phyloP scores from a whole-genome alignment of 2,329 filamentous ascomycete genomes.

The Penicillium psychrosexuale region DNA sequence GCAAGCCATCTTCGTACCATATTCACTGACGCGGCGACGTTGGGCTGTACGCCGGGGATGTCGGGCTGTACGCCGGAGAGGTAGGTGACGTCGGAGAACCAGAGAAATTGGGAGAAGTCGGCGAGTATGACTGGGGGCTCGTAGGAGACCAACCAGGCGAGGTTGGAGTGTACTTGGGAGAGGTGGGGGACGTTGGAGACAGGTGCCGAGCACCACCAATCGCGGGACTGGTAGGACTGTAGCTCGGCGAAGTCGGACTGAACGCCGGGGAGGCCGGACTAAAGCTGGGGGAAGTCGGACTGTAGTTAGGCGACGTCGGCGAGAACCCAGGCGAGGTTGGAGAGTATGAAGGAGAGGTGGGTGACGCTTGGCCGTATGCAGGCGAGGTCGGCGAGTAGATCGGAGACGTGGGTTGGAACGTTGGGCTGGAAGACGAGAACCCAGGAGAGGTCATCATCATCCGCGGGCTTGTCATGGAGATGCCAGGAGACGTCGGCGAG shows the following conservation, averaged over 20 bases:
- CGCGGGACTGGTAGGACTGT: constrained; percentile 55
- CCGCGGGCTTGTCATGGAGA: constrained; percentile 55
- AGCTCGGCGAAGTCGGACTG: constrained; percentile 58
- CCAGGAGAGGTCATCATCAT: constrained; percentile 57
- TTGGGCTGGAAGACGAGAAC: constrained; percentile 54
- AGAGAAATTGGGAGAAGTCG: constrained; percentile 49
- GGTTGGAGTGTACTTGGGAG: constrained; percentile 55
- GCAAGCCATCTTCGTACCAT: constrained; percentile 21
- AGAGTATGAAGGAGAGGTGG: constrained; percentile 54
- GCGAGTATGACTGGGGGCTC: constrained; percentile 50
- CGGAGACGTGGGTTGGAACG: constrained; percentile 55
- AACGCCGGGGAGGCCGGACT: constrained; percentile 51
- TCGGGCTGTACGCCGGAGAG: constrained; percentile 45
- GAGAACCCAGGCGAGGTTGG: constrained; percentile 56
- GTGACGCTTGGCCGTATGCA: constrained; percentile 65
- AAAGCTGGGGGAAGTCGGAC: constrained; percentile 57
- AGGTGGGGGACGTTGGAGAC: constrained; percentile 49
- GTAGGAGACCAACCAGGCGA: constrained; percentile 52
- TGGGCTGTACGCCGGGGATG: constrained; percentile 44
- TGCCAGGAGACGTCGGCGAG: constrained; percentile 72
- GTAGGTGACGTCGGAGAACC: constrained; percentile 45
- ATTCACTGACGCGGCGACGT: constrained; percentile 45
- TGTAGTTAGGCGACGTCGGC: constrained; percentile 60
- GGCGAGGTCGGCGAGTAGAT: constrained; percentile 76
- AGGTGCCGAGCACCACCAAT: constrained; percentile 43